Evolutionary conservation across 352 stramenopile species (phyloP), one percentile per base, ranked within the genome.

Genomic region (Globisporangium nunn): DNA sequence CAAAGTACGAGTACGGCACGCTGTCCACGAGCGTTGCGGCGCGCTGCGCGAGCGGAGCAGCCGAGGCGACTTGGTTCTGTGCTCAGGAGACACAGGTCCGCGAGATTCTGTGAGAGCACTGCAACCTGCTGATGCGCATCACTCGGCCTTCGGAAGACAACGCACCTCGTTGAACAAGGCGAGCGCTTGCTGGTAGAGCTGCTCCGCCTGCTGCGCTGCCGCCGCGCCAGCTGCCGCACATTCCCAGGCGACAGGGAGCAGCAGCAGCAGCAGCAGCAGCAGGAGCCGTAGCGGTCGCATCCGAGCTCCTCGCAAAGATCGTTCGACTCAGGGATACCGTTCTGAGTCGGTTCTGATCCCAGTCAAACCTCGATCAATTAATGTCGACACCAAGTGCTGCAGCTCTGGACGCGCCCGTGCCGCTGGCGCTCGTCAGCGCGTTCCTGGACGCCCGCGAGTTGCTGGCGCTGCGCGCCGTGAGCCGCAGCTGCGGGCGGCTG

Each of bases 1-100:
- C 11, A 11, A 66, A 63, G n/a, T 40, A 54, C n/a, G 63, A 33
- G 35, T 43, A 30, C 11, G 54, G 48, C 11, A 56, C 52, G 12
- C 35, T 17, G 5, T 17, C 39, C 8, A 45, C 39, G 37, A 59
- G 58, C 10, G n/a, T 17, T 17, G 35, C 29, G 23, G 50, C 43
- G 15, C 33, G 41, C 30, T 53, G 23, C 0, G 50, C 44, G 17
- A 54, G 11, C 15, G 44, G n/a, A 11, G 59, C 52, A 23, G 51
- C 58, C 31, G 35, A 50, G 8, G 23, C 31, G 33, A 47, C 29
- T 18, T 53, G 28, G 44, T 57, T 57, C 57, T 62, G 41, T 23
- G 6, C 23, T 14, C 41, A 58, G 4, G 17, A 28, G 5, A n/a
- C 3, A 8, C 41, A 28, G 43, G 1, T n/a, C 4, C 4, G 15